A percentile compares a stretch with the other conserved stretches of the same genome.
Conservation (phyloP, 108 stramenopile genomes). For the Nitzschia palea region DNA sequence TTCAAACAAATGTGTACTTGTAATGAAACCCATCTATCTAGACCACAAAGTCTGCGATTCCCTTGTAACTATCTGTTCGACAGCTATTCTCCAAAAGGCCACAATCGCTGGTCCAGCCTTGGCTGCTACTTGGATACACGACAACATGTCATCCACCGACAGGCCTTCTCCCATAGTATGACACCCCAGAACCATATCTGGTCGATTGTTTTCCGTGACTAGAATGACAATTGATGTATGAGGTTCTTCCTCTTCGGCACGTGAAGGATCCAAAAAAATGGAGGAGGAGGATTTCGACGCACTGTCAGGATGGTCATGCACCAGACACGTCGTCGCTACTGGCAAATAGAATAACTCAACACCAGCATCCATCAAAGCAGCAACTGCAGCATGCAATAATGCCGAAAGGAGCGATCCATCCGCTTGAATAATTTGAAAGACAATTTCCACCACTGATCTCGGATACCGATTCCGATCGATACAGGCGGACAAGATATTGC, state of each 20-base stretch:
- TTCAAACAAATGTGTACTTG: no score
- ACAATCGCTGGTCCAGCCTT: slow-evolving; percentile 62
- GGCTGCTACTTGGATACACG: slow-evolving; percentile 44
- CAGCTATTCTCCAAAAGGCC: slow-evolving; percentile 79
- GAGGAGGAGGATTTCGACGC: not conserved
- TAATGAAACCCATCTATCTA: no score
- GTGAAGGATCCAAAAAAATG: slow-evolving; percentile 49
- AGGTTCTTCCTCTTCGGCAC: slow-evolving; percentile 43
- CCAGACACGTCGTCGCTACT: slow-evolving; percentile 72
- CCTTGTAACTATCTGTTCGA: slow-evolving; percentile 70
- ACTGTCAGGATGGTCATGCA: slow-evolving; percentile 3
- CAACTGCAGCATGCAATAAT: slow-evolving; percentile 72
- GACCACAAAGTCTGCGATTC: slow-evolving; percentile 63
- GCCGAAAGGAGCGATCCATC: slow-evolving; percentile 71
- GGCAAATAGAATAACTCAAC: slow-evolving; percentile 78
- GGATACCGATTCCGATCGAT: slow-evolving; percentile 58
- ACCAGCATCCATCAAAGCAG: slow-evolving; percentile 87
- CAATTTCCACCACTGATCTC: slow-evolving; percentile 57
- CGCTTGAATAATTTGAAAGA: slow-evolving; percentile 69
- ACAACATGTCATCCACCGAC: slow-evolving; percentile 27
- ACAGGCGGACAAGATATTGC: slow-evolving; percentile 48
- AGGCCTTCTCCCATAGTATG: slow-evolving; percentile 37
- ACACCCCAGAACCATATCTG: slow-evolving; percentile 31
- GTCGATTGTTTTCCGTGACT: slow-evolving; percentile 34
- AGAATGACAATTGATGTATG: slow-evolving; percentile 45